Evolutionary conservation across 106 monocot species (phyloP).

Genomic region (Posidonia australis): DNA sequence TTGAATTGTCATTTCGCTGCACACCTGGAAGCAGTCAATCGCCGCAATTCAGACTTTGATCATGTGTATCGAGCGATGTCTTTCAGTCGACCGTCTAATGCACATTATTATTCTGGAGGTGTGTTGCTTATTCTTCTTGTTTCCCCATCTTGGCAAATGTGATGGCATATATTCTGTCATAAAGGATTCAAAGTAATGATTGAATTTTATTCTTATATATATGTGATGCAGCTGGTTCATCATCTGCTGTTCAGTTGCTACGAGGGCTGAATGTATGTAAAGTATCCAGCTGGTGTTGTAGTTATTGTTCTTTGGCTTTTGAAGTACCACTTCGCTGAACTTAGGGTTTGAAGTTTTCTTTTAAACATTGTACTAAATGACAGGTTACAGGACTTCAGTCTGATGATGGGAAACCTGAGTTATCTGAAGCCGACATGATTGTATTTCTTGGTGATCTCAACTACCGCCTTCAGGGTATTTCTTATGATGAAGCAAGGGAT

Average conservation of each 20-base stretch:
- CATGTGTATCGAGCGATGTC: constrained; percentile 45
- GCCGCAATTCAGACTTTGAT: constrained; percentile 56
- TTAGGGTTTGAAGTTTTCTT: not conserved
- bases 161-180: not conserved
- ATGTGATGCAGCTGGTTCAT: constrained; percentile 18
- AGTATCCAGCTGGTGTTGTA: not conserved
- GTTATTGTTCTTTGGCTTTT: not conserved
- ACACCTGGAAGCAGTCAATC: constrained; percentile 59
- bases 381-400: constrained; percentile 21
- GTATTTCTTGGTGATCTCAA: constrained; percentile 66
- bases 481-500: constrained; percentile 63
- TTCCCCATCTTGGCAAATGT: not conserved
- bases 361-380: not conserved
- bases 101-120: constrained; percentile 5
- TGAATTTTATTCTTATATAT: not conserved
- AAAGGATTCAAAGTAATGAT: too few relatives aligned
- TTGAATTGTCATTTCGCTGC: constrained; percentile 71
- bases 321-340: not conserved
- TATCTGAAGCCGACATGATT: constrained; percentile 65
- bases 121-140: not conserved
- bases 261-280: constrained; percentile 32
- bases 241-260: constrained; percentile 36
- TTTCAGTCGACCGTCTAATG: constrained; percentile 29
- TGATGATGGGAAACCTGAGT: constrained; percentile 42
- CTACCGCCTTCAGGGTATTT: constrained; percentile 43